Conservation (phyloP, 164 flowering plant genomes). For the Vitis vinifera region DNA sequence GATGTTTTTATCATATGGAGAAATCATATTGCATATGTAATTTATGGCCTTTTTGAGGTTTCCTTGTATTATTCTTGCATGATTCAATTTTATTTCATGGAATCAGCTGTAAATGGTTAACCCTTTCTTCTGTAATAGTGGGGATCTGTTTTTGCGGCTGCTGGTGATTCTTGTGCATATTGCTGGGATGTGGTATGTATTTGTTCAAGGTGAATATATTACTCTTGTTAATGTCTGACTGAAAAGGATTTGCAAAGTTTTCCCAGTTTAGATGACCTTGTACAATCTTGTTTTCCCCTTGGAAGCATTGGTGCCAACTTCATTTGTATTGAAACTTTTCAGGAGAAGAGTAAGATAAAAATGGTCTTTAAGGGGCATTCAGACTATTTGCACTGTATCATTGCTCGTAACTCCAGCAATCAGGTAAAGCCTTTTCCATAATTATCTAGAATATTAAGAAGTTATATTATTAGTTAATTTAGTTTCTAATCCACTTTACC, state of each 20-base stretch:
- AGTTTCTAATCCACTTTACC: background rate
- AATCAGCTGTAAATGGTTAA: background rate
- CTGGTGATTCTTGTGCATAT: conserved; percentile 96
- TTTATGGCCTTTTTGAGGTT: background rate
- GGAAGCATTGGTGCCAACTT: background rate
- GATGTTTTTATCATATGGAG: too few species aligned
- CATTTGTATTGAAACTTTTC: conserved; percentile 17
- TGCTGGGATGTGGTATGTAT: conserved; percentile 98
- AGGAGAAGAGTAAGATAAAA: conserved; percentile 78
- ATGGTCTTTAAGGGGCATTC: conserved; percentile 83
- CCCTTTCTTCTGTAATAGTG: conserved; percentile 33
- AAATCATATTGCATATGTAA: background rate
- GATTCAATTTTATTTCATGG: background rate
- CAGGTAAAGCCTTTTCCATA: conserved; percentile 48
- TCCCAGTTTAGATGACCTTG: background rate
- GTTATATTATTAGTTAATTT: background rate
- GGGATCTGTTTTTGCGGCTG: conserved; percentile 77
- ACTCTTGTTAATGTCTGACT: background rate
- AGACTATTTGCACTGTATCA: conserved; percentile 86
- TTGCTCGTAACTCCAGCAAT: conserved; percentile 59
- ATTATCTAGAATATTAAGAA: background rate
- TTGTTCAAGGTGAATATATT: conserved; percentile 29
- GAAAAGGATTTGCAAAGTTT: background rate
- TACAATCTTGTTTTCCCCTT: background rate
- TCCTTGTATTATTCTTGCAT: background rate